Base-by-base conservation (phyloP, 495 filamentous ascomycete genomes). In the Talaromyces nanjingensis region DNA sequence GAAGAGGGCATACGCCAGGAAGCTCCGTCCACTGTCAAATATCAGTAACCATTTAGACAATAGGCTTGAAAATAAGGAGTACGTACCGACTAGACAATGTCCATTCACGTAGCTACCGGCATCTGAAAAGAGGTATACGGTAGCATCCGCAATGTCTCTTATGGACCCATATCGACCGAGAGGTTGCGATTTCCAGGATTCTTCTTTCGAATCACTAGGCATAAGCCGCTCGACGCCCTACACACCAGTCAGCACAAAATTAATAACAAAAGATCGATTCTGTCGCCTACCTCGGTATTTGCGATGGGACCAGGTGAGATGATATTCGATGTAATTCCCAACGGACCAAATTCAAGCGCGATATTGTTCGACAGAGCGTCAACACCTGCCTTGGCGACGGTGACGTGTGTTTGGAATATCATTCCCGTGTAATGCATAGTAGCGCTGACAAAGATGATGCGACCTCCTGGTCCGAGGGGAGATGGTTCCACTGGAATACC, bases 141-240 rank as follows among this genome's bases (percentile, higher is more conserved):
- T 96, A 16, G 93, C 91, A 77, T 98, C 92, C 0, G 93, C 89
- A 69, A 98, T 93, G 68, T 98, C 93, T 63, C 86, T 86, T 8
- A 96, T 84, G 1, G 81, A 85, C n/a, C 93, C 94, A 65, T 83
- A 83, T 57, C 91, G 98, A 12, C 91, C 91, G 0, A 89, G 72
- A 0, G 94, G 94, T 22, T 91, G 59, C 69, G 72, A 62, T 62
- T 70, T 74, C 57, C 59, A 68, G 31, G 75, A 75, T 11, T 64
- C 67, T 16, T 70, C 70, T 57, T 70, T 69, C 24, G 67, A 65
- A 53, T 76, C 69, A 3, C 74, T 69, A 22, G 78, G 77, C 18
- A 80, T 65, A 12, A 81, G 71, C 39, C 78, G 78, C 11, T 77
- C 77, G 65, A 81, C 54, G 29, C 78, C 78, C 78, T 80, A 33